These are phyloP conservation scores for Pythium dissotocum DNA, from an alignment of 352 stramenopile genomes.

Conservation along the genomic window DNA sequence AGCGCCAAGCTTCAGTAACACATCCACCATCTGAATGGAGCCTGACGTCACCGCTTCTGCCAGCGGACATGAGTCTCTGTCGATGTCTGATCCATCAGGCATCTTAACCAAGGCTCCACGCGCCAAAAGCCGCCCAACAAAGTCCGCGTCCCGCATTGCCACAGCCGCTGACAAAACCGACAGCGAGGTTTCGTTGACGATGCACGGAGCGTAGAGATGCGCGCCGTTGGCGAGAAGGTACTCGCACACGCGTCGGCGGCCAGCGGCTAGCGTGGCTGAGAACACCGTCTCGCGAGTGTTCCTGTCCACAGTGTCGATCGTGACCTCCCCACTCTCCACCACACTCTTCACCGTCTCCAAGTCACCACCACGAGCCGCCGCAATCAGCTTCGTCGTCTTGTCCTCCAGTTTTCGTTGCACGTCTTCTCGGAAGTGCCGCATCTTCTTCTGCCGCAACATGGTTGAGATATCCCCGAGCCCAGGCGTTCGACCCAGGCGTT, in stretches of 20 bases:
- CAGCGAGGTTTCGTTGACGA: not conserved
- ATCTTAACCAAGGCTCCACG: not conserved
- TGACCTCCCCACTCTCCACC: not conserved
- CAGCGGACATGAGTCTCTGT: no score
- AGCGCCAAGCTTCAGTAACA: no score
- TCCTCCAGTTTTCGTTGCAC: no score
- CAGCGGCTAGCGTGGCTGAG: not conserved
- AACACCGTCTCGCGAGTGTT: not conserved
- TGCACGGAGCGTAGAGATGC: not conserved
- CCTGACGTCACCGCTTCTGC: no score
- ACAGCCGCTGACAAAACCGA: not conserved
- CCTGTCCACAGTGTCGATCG: not conserved
- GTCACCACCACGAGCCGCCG: not conserved
- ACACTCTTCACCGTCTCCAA: not conserved
- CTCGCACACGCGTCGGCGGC: not conserved
- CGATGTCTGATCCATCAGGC: no score
- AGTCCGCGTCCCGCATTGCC: not conserved
- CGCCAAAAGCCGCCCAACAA: not conserved
- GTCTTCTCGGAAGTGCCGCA: not conserved
- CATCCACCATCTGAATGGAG: no score
- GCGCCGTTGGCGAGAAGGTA: not conserved
- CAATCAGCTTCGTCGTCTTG: not conserved
- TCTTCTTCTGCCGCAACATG: not conserved
- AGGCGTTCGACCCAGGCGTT: not conserved
- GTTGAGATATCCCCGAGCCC: not conserved